Base-by-base conservation (phyloP, 495 filamentous ascomycete species). In the Pyrenopolyporus hunteri region DNA sequence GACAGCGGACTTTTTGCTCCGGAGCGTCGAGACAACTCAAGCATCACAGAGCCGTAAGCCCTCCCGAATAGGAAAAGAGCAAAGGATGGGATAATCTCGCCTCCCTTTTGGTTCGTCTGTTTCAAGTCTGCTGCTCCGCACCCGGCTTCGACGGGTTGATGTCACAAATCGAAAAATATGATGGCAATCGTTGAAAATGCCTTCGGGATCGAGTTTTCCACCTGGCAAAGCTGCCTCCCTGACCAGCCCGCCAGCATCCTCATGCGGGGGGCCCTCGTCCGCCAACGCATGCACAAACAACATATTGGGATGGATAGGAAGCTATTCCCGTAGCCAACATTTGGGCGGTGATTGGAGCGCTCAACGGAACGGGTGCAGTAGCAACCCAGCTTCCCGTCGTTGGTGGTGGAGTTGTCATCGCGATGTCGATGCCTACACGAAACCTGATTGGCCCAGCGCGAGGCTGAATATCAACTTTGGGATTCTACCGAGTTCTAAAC, bases 91-190 rank as follows among this genome's bases (percentile, higher is more conserved):
- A 44, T 3, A 44, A 8, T 42, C 26, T 33, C 32, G 22, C 58
- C 40, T 52, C 54, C 14, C 48, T 32, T 48, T 32, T 64, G 48
- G 61, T 64, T 64, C 43, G 55, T 51, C 50, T 40, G 63, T 66
- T 60, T 66, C 57, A 53, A 57, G 25, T 35, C 50, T n/a, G 28
- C 33, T 26, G 23, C 33, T 52, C 62, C 62, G 62, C 62, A 28
- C 37, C 32, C 51, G 39, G 51, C 20, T 61, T 53, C 11, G 6
- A 57, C 20, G 51, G n/a, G 46, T 46, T 53, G 57, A 66, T 61
- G 52, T 57, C 63, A 61, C 57, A 37, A 23, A 61, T 66, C 51
- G 50, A 53, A 37, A 42, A 66, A 35, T 61, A 57, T 61, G 57
- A 66, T 44, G 57, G 39, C 42, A 61, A 66, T 66, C 63, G 57